Evolutionary conservation across 2,329 filamentous ascomycete species (phyloP).

Genomic region (Karstenula rhodostoma): DNA sequence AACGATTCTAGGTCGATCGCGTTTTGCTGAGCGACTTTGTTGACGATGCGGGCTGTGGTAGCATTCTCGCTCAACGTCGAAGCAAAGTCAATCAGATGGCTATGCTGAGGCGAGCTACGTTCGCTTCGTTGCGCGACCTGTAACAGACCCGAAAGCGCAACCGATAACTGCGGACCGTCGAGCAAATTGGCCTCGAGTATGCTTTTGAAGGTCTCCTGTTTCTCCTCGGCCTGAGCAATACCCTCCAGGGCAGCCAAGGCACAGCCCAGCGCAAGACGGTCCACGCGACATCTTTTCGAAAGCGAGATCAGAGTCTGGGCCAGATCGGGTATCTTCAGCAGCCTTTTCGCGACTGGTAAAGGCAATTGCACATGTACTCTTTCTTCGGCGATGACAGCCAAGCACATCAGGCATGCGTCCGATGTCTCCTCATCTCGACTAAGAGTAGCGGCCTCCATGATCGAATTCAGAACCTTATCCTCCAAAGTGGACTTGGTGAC

Average conservation of each 20-base stretch:
- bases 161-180: conserved; percentile 68
- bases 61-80: conserved; percentile 41
- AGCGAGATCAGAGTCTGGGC: conserved; percentile 68
- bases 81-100: conserved; percentile 43
- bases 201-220: conserved; percentile 62
- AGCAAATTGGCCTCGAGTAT: conserved; percentile 69
- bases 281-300: conserved; percentile 70
- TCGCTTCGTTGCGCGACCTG: conserved; percentile 53
- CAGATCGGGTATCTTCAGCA: conserved; percentile 71
- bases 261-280: conserved; percentile 76
- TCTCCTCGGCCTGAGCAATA: conserved; percentile 29
- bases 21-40: conserved; percentile 70
- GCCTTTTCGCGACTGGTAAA: conserved; percentile 71
- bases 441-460: conserved; percentile 87
- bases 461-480: conserved; percentile 79
- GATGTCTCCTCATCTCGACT: conserved; percentile 80
- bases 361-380: conserved; percentile 75
- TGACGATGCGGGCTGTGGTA: conserved; percentile 64
- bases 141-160: conserved; percentile 72
- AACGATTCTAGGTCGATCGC: conserved; percentile 74
- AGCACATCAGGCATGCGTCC: conserved; percentile 76
- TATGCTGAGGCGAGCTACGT: conserved; percentile 39
- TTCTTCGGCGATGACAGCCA: conserved; percentile 83
- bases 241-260: conserved; percentile 58
- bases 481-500: conserved; percentile 82